phyloP scores from a whole-genome alignment of 1,284 basidiomycete genomes.

The Wallemia hederae region DNA sequence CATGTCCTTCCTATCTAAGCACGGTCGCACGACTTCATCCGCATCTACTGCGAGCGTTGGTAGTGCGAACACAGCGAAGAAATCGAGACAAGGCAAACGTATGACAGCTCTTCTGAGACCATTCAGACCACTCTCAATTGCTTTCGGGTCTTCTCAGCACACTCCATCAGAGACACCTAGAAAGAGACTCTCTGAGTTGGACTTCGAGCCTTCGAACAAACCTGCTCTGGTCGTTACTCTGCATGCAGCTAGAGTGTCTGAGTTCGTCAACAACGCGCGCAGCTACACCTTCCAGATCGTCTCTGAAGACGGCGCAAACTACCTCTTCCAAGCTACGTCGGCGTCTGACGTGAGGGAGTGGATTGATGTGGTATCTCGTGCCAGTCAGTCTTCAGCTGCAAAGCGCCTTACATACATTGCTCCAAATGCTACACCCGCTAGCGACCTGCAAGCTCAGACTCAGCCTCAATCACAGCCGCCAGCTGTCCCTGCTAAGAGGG shows the following conservation, averaged over 20 bases:
- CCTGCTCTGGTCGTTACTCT: constrained; percentile 40
- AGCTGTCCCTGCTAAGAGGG: constrained; percentile 5
- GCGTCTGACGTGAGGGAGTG: constrained; percentile 38
- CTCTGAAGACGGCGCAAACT: constrained; percentile 55
- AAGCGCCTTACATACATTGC: constrained; percentile 51
- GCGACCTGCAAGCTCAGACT: constrained; percentile 15
- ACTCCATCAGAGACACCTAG: constrained; percentile 13
- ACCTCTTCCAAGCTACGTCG: constrained; percentile 37
- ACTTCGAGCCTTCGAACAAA: constrained; percentile 35
- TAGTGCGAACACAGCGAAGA: constrained; percentile 28
- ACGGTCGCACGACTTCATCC: background rate
- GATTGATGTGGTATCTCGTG: constrained; percentile 36
- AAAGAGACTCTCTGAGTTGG: constrained; percentile 35
- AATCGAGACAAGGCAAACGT: constrained; percentile 38
- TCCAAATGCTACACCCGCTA: constrained; percentile 22
- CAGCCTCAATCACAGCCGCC: constrained; percentile 3
- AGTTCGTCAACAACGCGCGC: constrained; percentile 42
- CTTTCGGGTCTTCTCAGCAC: constrained; percentile 32
- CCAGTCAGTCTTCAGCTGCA: constrained; percentile 38
- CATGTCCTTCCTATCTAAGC: background rate
- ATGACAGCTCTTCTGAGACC: constrained; percentile 38
- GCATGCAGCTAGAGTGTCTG: constrained; percentile 33
- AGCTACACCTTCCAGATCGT: constrained; percentile 49
- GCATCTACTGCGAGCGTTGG: background rate
- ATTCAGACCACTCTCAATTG: constrained; percentile 57